phyloP scores from a whole-genome alignment of 495 filamentous ascomycete species.

The Talaromyces wortmannii region DNA sequence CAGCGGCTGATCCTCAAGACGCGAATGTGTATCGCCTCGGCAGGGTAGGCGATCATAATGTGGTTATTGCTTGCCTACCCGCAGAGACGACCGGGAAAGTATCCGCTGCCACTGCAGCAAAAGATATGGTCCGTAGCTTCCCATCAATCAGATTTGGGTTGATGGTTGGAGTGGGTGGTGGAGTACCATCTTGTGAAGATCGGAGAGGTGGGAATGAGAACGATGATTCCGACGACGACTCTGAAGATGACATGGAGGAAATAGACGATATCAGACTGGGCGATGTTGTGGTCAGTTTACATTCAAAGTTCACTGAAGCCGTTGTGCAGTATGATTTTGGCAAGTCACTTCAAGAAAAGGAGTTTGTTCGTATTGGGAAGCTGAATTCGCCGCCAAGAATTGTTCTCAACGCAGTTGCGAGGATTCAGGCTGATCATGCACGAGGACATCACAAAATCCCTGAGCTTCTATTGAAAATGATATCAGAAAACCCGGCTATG shows the following conservation, averaged over 20 bases:
- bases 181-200: constrained; percentile 9
- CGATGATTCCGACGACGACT: neutral
- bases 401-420: constrained; percentile 13
- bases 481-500: constrained; percentile 9
- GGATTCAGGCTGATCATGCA: constrained; percentile 13
- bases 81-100: constrained; percentile 2
- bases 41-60: constrained; percentile 25
- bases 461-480: constrained; percentile 12
- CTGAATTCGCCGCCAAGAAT: constrained; percentile 14
- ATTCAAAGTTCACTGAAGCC: constrained; percentile 13
- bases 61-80: constrained; percentile 31
- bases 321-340: constrained; percentile 36
- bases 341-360: constrained; percentile 10
- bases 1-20: constrained; percentile 8
- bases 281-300: constrained; percentile 32
- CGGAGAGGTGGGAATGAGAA: neutral
- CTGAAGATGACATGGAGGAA: neutral
- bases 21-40: constrained; percentile 25
- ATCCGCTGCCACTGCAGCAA: constrained; percentile 17
- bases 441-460: constrained; percentile 10
- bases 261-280: constrained; percentile 17
- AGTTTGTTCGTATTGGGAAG: constrained; percentile 13
- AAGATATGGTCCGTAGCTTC: constrained; percentile 26
- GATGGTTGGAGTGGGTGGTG: constrained; percentile 41
- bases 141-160: constrained; percentile 27